Conservation (phyloP, 2,329 filamentous ascomycete species). For the Fusarium sp. region DNA sequence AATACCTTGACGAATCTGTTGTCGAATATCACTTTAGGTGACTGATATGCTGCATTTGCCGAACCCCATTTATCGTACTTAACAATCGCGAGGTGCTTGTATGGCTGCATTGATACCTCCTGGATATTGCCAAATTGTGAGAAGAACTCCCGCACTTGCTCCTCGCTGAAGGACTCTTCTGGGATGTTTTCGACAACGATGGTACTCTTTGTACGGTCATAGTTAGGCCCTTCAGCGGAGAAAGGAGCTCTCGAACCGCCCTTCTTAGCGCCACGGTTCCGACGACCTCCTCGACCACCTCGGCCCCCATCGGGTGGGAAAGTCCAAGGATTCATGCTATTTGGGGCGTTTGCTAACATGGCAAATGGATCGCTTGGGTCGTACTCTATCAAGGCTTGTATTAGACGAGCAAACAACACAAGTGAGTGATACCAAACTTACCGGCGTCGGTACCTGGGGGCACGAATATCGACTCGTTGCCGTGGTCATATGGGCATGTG, state of each 20-base stretch:
- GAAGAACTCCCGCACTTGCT: conserved; percentile 74
- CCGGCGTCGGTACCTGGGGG: conserved; percentile 44
- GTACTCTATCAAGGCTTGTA: conserved; percentile 42
- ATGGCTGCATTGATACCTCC: conserved; percentile 71
- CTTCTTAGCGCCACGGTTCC: conserved; percentile 46
- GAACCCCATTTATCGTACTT: conserved; percentile 73
- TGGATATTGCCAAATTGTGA: conserved; percentile 74
- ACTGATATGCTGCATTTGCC: conserved; percentile 77
- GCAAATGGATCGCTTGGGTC: conserved; percentile 46
- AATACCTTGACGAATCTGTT: conserved; percentile 88
- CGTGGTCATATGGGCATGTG: conserved; percentile 76
- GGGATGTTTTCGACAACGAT: conserved; percentile 84
- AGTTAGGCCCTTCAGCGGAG: conserved; percentile 70
- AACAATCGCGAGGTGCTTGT: conserved; percentile 74
- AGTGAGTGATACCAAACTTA: conserved; percentile 16
- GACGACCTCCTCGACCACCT: conserved; percentile 50
- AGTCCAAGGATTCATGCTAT: conserved; percentile 30
- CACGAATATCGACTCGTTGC: conserved; percentile 58
- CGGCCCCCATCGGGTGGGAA: conserved; percentile 41
- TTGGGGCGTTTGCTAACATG: conserved; percentile 27
- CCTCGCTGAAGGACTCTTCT: conserved; percentile 73
- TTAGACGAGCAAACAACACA: conserved; percentile 16
- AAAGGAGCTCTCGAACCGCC: conserved; percentile 63
- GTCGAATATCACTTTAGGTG: conserved; percentile 83
- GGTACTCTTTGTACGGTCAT: conserved; percentile 70